These are phyloP conservation scores for Paramecium sonneborni DNA, from an alignment of 73 alveolate species.

Conservation along the genomic window DNA sequence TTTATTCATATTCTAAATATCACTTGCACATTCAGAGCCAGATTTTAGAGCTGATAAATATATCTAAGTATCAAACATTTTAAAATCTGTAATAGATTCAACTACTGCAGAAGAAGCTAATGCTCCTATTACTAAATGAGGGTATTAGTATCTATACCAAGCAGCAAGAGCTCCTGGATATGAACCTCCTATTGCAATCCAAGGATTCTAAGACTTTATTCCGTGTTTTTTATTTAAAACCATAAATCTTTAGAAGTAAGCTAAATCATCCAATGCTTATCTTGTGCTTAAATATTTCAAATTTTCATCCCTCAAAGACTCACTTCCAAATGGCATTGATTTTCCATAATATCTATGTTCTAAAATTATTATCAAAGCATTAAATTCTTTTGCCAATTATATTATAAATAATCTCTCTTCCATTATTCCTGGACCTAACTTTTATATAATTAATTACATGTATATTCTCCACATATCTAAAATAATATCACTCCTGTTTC, in stretches of 20 bases:
- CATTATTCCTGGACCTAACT: constrained; percentile 40
- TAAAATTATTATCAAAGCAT: constrained; percentile 69
- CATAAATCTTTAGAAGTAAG: constrained; percentile 65
- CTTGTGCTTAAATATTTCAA: constrained; percentile 69
- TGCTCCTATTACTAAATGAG: constrained; percentile 76
- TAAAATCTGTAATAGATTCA: constrained; percentile 52
- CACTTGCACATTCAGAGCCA: constrained; percentile 36
- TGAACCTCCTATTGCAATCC: constrained; percentile 81
- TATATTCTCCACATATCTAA: constrained; percentile 85
- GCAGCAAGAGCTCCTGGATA: constrained; percentile 83
- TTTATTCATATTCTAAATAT: constrained; percentile 45
- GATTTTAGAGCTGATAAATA: constrained; percentile 1
- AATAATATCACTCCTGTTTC: constrained; percentile 76
- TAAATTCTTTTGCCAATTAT: constrained; percentile 65
- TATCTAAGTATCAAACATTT: constrained; percentile 44
- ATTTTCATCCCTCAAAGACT: constrained; percentile 58
- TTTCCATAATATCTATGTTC: constrained; percentile 85
- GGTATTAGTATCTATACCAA: constrained; percentile 76
- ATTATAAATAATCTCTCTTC: constrained; percentile 61
- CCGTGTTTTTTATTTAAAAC: constrained; percentile 40
- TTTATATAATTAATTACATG: constrained; percentile 61
- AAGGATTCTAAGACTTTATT: constrained; percentile 14
- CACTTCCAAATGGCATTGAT: constrained; percentile 74
- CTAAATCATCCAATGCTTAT: constrained; percentile 79
- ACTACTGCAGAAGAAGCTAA: constrained; percentile 80